phyloP scores from a whole-genome alignment of 1,139 yeast genomes.

The Candida dubliniensis region DNA sequence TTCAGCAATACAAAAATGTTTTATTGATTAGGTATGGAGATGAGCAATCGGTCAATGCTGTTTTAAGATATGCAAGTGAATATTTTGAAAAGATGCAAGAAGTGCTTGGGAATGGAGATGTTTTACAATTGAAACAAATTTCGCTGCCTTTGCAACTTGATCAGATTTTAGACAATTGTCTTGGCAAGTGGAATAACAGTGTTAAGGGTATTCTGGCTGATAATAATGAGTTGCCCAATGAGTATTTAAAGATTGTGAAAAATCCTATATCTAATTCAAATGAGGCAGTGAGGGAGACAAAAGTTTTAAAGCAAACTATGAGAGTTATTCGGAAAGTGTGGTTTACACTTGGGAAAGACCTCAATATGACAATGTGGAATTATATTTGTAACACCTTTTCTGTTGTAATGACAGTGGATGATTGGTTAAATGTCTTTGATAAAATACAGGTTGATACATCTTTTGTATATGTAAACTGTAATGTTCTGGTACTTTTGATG shows the following conservation, averaged over 20 bases:
- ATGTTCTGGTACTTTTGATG: slow-evolving; percentile 1
- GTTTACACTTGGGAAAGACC: background rate
- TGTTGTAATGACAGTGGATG: slow-evolving; percentile 5
- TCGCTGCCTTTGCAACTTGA: background rate
- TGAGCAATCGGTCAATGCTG: slow-evolving; percentile 3
- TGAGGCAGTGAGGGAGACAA: background rate
- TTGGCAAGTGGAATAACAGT: background rate
- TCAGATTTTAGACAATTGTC: background rate
- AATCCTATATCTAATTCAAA: background rate
- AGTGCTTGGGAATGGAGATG: background rate
- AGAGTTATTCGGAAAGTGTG: background rate
- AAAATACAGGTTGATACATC: background rate
- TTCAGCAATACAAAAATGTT: slow-evolving; percentile 2
- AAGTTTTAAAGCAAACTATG: background rate
- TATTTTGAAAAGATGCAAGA: slow-evolving; percentile 3
- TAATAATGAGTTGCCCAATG: background rate
- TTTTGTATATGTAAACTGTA: slow-evolving; percentile 4
- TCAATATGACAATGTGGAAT: background rate
- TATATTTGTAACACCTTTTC: slow-evolving; percentile 2
- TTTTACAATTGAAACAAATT: background rate
- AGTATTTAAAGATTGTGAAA: background rate
- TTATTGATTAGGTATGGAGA: slow-evolving; percentile 6
- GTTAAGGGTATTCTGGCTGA: background rate
- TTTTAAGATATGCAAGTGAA: slow-evolving; percentile 1
- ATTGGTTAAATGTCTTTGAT: background rate